phyloP scores from a whole-genome alignment of 225 moss, liverwort and hornwort species.

The Asterella californica region DNA sequence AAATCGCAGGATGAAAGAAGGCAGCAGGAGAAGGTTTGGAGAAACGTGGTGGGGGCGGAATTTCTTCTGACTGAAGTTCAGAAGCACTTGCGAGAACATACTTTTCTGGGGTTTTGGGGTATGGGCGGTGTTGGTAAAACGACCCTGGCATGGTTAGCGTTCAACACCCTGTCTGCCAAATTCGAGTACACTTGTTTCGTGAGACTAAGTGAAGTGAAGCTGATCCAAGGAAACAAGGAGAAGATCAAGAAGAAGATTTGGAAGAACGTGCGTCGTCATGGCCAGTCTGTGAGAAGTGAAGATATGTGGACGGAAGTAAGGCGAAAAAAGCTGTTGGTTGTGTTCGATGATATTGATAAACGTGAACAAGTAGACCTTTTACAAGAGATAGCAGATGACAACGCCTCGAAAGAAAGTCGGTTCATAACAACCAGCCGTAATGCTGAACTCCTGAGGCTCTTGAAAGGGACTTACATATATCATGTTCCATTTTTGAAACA shows the following conservation, averaged over 20 bases:
- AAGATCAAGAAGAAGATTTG: background rate
- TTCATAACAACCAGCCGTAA: background rate
- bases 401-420: background rate
- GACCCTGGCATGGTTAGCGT: background rate
- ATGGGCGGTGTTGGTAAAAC: slow-evolving; percentile 3
- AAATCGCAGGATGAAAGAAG: background rate
- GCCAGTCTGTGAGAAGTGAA: background rate
- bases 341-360: background rate
- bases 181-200: slow-evolving; percentile 10
- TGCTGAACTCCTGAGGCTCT: background rate
- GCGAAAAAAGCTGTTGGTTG: background rate
- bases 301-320: background rate
- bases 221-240: no score
- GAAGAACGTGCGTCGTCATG: background rate
- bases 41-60: background rate
- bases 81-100: background rate
- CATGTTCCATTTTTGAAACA: background rate
- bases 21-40: background rate
- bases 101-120: background rate
- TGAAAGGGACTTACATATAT: background rate
- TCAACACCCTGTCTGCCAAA: background rate
- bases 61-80: background rate
- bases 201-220: background rate
- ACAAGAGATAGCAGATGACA: background rate
- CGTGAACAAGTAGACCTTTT: background rate